Evolutionary conservation across 2,329 filamentous ascomycete species (phyloP).

Genomic region (Rutstroemia sp.): DNA sequence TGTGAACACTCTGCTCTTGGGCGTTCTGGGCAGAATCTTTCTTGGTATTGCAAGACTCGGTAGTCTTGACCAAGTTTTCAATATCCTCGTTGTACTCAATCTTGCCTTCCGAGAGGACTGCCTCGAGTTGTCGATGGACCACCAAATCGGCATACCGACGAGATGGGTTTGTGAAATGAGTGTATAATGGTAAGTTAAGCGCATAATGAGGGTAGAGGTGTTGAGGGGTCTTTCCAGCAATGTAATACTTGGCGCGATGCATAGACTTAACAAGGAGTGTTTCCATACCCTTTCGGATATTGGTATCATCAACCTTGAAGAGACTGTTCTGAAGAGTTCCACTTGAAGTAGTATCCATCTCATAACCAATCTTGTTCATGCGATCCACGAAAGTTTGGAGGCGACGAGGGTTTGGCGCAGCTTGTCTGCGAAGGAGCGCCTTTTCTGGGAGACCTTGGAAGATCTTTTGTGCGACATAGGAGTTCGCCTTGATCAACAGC

Average conservation of each 20-base stretch:
- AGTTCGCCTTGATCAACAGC: slow-evolving; percentile 87
- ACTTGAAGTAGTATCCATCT: slow-evolving; percentile 83
- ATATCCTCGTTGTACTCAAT: slow-evolving; percentile 84
- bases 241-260: slow-evolving; percentile 92
- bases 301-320: slow-evolving; percentile 83
- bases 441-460: slow-evolving; percentile 77
- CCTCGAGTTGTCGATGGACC: slow-evolving; percentile 90
- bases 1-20: slow-evolving; percentile 97
- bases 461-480: slow-evolving; percentile 80
- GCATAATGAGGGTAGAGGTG: slow-evolving; percentile 83
- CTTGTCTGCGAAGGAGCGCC: slow-evolving; percentile 82
- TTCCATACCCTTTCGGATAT: slow-evolving; percentile 96
- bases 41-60: slow-evolving; percentile 96
- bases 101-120: slow-evolving; percentile 71
- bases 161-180: slow-evolving; percentile 93
- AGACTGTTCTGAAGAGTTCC: slow-evolving; percentile 89
- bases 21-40: slow-evolving; percentile 97
- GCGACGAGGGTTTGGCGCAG: slow-evolving; percentile 76
- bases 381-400: slow-evolving; percentile 86
- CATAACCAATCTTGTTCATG: slow-evolving; percentile 85
- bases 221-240: slow-evolving; percentile 70
- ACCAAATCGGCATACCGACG: slow-evolving; percentile 92
- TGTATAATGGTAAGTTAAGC: slow-evolving; percentile 88
- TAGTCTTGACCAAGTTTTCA: slow-evolving; percentile 82
- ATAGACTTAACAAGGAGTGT: slow-evolving; percentile 91